phyloP scores from a whole-genome alignment of 202 grass and related monocot genomes.

The Tripidium arundinaceum region DNA sequence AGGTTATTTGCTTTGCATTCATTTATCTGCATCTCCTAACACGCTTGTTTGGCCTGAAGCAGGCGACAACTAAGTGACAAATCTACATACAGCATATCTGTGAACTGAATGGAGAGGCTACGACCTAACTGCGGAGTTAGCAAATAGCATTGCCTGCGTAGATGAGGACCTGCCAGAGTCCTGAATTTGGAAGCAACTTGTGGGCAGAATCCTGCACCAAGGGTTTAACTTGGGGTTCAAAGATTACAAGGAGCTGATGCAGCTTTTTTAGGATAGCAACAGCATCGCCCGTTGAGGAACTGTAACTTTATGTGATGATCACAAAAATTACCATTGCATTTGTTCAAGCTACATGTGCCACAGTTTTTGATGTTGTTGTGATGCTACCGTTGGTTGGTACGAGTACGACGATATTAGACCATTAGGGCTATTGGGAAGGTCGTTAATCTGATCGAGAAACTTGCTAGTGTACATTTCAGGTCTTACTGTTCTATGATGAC shows the following conservation, averaged over 20 bases:
- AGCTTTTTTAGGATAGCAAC: conserved; percentile 44
- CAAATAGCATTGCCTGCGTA: conserved; percentile 22
- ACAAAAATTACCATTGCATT: conserved; percentile 15
- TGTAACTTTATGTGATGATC: conserved; percentile 33
- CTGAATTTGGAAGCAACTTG: conserved; percentile 20
- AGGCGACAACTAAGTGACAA: conserved; percentile 42
- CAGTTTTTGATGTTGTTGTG: conserved; percentile 17
- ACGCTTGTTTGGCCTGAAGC: conserved; percentile 18
- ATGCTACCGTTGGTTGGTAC: not conserved
- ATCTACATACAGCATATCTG: not conserved
- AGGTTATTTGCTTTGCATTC: not conserved
- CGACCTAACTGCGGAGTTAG: conserved; percentile 27
- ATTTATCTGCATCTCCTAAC: conserved; percentile 1
- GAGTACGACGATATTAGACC: too few relatives aligned
- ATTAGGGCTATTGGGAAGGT: not conserved
- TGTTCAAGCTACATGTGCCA: conserved; percentile 9
- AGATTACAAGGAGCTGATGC: conserved; percentile 40
- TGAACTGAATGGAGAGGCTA: conserved; percentile 18
- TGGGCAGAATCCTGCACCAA: conserved; percentile 2
- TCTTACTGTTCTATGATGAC: too few relatives aligned
- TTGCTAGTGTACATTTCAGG: not conserved
- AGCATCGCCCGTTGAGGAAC: conserved; percentile 36
- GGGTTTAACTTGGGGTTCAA: conserved; percentile 6
- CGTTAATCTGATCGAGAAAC: not conserved
- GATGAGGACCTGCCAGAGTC: conserved; percentile 20